Base-by-base conservation (phyloP, 1,139 yeast genomes). In the Saccharomyces hybrid region DNA sequence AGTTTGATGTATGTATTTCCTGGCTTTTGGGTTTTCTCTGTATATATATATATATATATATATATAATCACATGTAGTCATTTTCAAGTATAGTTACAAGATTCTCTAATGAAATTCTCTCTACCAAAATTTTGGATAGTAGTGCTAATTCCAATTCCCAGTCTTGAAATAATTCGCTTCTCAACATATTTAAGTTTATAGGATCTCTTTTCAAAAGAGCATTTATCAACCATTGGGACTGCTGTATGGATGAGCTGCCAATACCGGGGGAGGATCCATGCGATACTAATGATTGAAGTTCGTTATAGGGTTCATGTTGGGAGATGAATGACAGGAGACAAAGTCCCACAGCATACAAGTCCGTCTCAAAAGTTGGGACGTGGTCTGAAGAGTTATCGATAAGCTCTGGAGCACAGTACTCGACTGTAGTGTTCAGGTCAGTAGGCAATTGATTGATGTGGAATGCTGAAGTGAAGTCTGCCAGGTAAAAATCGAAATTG, bases 151-250 rank as follows among this genome's bases (percentile, higher is more conserved):
- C 64, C 4, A 46, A 31, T 1, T 44, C 27, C 64, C 64, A 61
- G 23, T 47, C 78, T 77, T 65, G 86, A 85, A 3, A 76, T 76
- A 23, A 82, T 76, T 56, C 82, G 85, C 73, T 85, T 80, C 61
- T 73, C 69, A 62, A 73, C 77, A 34, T 87, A 82, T 72, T 61
- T 46, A 57, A 53, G 14, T 53, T 46, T 20, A 61, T 54, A 5
- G 64, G 62, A 29, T 58, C 58, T 25, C 54, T 53, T 52, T 59
- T 59, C 26, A 55, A 48, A 20, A 61, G 59, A 14, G 59, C 60
- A 49, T 56, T 59, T 32, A 61, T 54, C 32, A 61, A 53, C 62
- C 62, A 61, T 53, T 61, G 64, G 3, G 58, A 52, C 46, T 59
- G 58, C 23, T 59, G 62, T 13, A 57, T 55, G 6, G 62, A 54